A percentile compares a stretch with the other conserved stretches of the same genome.
Conservation (phyloP, 225 moss, liverwort and hornwort genomes). For the Pleurozium schreberi region DNA sequence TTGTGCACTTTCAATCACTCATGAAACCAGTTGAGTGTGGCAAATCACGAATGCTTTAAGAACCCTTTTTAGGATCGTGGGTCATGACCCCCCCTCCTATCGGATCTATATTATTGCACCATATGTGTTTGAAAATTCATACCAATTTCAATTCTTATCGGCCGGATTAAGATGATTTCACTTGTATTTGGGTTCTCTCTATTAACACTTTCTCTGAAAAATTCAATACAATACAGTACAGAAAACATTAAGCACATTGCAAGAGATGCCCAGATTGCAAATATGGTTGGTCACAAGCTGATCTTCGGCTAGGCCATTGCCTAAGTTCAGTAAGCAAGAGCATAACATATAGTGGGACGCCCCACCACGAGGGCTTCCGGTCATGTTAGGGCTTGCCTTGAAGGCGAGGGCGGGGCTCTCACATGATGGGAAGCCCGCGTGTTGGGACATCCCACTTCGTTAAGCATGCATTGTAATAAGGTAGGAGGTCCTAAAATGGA, state of each 20-base stretch:
- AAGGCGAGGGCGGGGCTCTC: too few relatives aligned
- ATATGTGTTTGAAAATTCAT: background rate
- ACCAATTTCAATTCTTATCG: too few relatives aligned
- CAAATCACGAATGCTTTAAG: fast-evolving
- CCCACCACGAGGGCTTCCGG: too few relatives aligned
- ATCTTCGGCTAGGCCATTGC: background rate
- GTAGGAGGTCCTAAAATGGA: too few relatives aligned
- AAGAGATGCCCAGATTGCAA: background rate
- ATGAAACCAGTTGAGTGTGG: fast-evolving
- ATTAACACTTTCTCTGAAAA: background rate
- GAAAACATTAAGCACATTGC: background rate
- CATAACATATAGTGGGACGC: too few relatives aligned
- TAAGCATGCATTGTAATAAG: too few relatives aligned
- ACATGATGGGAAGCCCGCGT: too few relatives aligned
- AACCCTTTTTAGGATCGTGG: background rate
- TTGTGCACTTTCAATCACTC: background rate
- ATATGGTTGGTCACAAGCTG: background rate
- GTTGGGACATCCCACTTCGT: too few relatives aligned
- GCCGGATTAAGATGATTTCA: background rate
- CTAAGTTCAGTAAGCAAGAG: background rate
- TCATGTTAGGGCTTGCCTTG: too few relatives aligned
- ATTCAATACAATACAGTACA: background rate
- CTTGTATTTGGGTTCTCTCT: background rate
- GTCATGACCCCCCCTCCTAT: fast-evolving
- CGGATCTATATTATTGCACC: background rate